Base-by-base conservation (phyloP, 2,329 filamentous ascomycete species). In the Nigrospora osmanthi region DNA sequence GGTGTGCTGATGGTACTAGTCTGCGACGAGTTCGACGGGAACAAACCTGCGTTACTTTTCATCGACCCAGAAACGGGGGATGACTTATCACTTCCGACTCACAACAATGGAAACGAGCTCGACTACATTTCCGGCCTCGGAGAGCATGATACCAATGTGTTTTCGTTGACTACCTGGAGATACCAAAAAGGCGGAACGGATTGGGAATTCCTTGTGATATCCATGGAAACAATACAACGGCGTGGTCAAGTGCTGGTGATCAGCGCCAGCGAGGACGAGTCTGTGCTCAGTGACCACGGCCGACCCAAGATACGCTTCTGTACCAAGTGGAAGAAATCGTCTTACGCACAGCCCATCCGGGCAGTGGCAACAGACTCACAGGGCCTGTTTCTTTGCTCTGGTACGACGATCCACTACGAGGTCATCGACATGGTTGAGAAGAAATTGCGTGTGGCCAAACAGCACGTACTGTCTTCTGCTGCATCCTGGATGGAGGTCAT, bases 121-220 rank as follows among this genome's bases (percentile, higher is more conserved):
- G 63, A 72, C 1, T 76, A 73, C 46, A 74, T 83, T 30, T 71
- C 69, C 14, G 74, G 75, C 4, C 65, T 89, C 14, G 77, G 76
- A 1, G 71, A 76, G 38, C 50, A 62, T 1, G 75, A 75, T 1
- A 81, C 85, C 49, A 71, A 70, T 35, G 75, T 89, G 2, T 69
- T 78, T 37, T 71, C 76, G 1, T 60, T 89, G 9, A 61, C 74
- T 1, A 80, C 87, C 49, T 89, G 85, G 85, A 59, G 69, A 6
- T 80, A 77, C 49, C 63, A 68, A 31, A 76, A 77, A 45, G 70
- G 77, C 34, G 70, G 68, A n/a, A 77, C 74, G 45, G 71, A 64
- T 0, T 85, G 83, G 60, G 71, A 76, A 2, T 84, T 81, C 55
- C 68, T 88, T 31, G 69, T 87, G 13, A 72, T 85, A 11, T 71